Evolutionary conservation across 352 stramenopile species (phyloP).

Genomic region (Phytophthora constricta): DNA sequence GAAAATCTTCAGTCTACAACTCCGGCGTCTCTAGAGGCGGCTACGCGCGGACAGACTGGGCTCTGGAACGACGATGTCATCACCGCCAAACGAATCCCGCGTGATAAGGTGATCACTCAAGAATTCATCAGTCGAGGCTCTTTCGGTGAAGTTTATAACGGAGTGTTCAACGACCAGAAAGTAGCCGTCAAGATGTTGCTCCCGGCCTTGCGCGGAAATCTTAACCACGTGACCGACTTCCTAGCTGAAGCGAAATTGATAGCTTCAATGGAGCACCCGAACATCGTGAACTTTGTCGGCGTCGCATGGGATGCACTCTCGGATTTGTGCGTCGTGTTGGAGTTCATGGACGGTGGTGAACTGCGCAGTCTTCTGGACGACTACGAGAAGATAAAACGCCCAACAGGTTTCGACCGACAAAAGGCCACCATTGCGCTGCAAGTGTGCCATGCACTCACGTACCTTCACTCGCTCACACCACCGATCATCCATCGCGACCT

Average conservation of each 20-base stretch:
- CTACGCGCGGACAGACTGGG: constrained; percentile 6
- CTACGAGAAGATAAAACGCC: constrained; percentile 20
- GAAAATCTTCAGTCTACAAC: constrained; percentile 17
- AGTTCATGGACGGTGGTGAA: constrained; percentile 56
- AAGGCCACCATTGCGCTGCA: constrained; percentile 42
- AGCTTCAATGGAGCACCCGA: constrained; percentile 32
- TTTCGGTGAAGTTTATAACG: constrained; percentile 43
- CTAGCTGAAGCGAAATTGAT: constrained; percentile 44
- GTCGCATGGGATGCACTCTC: constrained; percentile 48
- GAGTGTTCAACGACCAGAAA: constrained; percentile 35
- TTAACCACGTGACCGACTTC: constrained; percentile 38
- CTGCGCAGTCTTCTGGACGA: constrained; percentile 38
- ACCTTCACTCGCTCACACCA: constrained; percentile 35
- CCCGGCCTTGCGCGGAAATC: constrained; percentile 21
- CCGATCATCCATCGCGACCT: constrained; percentile 41
- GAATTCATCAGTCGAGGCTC: constrained; percentile 32
- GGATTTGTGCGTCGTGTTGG: constrained; percentile 47
- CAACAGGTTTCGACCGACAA: constrained; percentile 18
- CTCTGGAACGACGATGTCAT: constrained; percentile 51
- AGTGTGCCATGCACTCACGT: constrained; percentile 40
- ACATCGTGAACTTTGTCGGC: constrained; percentile 45
- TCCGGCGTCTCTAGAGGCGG: constrained; percentile 16
- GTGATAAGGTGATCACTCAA: constrained; percentile 30
- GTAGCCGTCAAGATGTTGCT: constrained; percentile 50
- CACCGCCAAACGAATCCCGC: constrained; percentile 36